Evolutionary conservation across 2,329 filamentous ascomycete genomes (phyloP).

Genomic region (Neurospora crassa): DNA sequence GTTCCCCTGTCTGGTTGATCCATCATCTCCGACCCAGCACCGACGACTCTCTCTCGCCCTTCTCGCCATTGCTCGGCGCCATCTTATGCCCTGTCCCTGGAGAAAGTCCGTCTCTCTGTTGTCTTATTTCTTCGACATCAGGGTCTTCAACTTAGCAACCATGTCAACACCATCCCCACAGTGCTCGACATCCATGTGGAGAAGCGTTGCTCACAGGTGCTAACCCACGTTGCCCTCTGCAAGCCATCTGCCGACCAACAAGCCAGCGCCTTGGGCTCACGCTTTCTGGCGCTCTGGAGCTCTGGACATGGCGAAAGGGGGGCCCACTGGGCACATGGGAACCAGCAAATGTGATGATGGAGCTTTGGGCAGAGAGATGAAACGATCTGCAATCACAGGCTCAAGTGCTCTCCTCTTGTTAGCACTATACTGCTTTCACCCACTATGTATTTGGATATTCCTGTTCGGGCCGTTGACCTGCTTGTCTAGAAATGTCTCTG

Average conservation of each 20-base stretch:
- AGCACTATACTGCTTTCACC: background rate
- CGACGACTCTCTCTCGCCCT: background rate
- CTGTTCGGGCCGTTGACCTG: background rate
- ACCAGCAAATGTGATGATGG: background rate
- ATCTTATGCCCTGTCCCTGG: background rate
- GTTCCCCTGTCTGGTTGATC: background rate
- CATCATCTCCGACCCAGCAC: background rate
- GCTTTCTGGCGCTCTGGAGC: background rate
- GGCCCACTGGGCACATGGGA: background rate
- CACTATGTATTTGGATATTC: background rate
- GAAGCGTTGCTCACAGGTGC: background rate
- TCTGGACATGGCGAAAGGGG: background rate
- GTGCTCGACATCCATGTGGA: background rate
- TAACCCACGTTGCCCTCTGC: background rate
- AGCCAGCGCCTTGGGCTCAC: background rate
- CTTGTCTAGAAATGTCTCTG: background rate
- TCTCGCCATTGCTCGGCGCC: background rate
- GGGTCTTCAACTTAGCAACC: background rate
- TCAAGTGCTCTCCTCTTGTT: background rate
- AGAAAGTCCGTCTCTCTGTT: background rate
- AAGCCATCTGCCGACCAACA: background rate
- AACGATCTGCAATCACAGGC: background rate
- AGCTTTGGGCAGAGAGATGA: constrained; percentile 1
- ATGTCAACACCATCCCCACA: background rate
- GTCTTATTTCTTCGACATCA: background rate